Percentiles rank a stretch among this genome's conserved stretches.
phyloP scores from a whole-genome alignment of 768 basidiomycete genomes.

The Cubamyces lactineus region DNA sequence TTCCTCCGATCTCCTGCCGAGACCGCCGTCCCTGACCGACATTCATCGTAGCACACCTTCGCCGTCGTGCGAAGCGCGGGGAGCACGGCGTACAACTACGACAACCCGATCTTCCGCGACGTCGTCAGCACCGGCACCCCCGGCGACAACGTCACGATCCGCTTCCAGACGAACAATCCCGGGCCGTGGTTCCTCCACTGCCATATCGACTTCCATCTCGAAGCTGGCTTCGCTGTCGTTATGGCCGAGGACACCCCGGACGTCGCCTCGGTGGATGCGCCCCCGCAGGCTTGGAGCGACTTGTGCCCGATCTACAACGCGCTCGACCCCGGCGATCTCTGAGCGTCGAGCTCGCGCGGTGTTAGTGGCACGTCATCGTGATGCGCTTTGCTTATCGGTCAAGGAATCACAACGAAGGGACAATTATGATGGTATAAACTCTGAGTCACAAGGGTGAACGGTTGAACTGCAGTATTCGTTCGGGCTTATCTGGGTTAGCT shows the following conservation, averaged over 20 bases:
- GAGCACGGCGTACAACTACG: slow-evolving; percentile 38
- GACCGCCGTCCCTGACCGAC: not conserved
- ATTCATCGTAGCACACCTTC: slow-evolving; percentile 38
- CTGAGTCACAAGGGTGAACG: no score
- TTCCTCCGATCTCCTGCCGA: not conserved
- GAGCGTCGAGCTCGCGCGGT: not conserved
- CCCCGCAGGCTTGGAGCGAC: slow-evolving; percentile 25
- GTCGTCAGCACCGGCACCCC: slow-evolving; percentile 28
- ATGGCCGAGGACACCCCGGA: slow-evolving; percentile 42
- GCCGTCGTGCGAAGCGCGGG: slow-evolving; percentile 41
- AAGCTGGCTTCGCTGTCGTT: slow-evolving; percentile 46
- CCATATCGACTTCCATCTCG: slow-evolving; percentile 34
- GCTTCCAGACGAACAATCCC: slow-evolving; percentile 55
- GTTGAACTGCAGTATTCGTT: not conserved
- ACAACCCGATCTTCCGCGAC: slow-evolving; percentile 41
- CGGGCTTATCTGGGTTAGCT: not conserved
- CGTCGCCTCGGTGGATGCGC: slow-evolving; percentile 19
- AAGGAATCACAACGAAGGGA: no score
- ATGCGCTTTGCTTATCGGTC: no score
- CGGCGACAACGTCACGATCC: slow-evolving; percentile 29
- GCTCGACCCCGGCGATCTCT: slow-evolving; percentile 15
- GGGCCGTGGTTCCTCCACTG: slow-evolving; percentile 51
- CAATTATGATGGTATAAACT: no score
- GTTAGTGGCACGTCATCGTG: no score
- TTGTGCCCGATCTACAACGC: slow-evolving; percentile 25